These are phyloP conservation scores for Paratinospora sagittata DNA, from an alignment of 164 flowering plant species.

Conservation along the genomic window DNA sequence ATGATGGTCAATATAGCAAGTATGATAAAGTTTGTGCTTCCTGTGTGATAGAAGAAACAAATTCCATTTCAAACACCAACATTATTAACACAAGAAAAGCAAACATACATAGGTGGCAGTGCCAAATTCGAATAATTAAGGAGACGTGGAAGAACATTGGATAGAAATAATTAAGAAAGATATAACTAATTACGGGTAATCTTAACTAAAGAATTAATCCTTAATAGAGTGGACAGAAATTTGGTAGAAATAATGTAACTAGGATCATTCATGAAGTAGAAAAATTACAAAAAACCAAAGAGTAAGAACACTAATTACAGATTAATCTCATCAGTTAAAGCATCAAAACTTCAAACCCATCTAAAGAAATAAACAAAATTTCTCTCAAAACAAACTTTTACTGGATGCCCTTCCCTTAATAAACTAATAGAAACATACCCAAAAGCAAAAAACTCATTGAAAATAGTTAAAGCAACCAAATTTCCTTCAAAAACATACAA, in stretches of 20 bases:
- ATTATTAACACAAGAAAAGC: neutral
- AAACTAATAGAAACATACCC: neutral
- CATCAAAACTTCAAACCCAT: no score
- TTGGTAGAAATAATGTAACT: no score
- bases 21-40: constrained; percentile 82
- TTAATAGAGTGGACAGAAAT: no score
- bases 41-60: constrained; percentile 26
- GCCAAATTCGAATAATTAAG: neutral
- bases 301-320: neutral
- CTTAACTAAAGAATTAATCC: no score
- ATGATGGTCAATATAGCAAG: constrained; percentile 67
- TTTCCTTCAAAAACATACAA: neutral
- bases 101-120: neutral
- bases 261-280: no score
- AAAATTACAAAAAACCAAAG: no score
- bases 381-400: no score
- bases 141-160: neutral
- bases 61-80: neutral
- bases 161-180: no score
- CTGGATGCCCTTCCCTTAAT: no score
- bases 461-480: neutral
- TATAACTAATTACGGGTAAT: neutral
- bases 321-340: no score
- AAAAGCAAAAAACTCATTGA: no score
- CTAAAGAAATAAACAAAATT: no score